Evolutionary conservation across 2,329 filamentous ascomycete species (phyloP), one percentile per base, ranked within the genome.

Genomic region (Clonostachys sp.): DNA sequence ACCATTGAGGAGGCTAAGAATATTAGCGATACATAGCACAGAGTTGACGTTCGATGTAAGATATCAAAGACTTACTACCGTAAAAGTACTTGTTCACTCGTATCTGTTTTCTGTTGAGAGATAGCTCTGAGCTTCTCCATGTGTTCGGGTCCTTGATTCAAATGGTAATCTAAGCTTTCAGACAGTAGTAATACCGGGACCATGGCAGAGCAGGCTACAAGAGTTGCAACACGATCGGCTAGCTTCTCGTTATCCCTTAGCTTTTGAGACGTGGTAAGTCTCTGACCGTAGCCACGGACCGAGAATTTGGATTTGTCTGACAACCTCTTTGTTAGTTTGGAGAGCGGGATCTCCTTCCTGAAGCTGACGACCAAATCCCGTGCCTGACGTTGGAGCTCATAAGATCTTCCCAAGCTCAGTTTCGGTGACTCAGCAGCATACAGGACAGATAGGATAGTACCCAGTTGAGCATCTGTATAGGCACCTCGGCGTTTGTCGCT

Each of bases 181-280:
- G 36, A n/a, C 36, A 39, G 36, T 8, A 39, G 36, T 5, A 39
- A 39, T 12, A 39, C 36, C 4, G 36, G 36, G 14, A 39, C 36
- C 36, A 39, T 39, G 17, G 36, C 36, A 3, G 36, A 39, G 12
- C 14, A n/a, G 14, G 36, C 36, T 3, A 39, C 7, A 18, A 39
- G 36, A 80, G 53, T 82, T 74, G 13, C 91, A 77, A 24, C 68
- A 17, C 6, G 5, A 69, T 74, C 65, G 65, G 83, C 78, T 56
- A 86, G 72, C 57, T 87, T 80, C 2, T 80, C 83, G 61, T 91
- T 85, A 55, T 82, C 87, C 1, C 87, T 83, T 7, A 88, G 82
- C 62, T 86, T 78, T 2, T 83, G 78, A 5, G 76, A 77, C 1
- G 83, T 80, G 0, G 83, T 83, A 80, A 83, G 89, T 1, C 85